Base-by-base conservation (phyloP, 2,329 filamentous ascomycete genomes). In the Passalora sequoiae region DNA sequence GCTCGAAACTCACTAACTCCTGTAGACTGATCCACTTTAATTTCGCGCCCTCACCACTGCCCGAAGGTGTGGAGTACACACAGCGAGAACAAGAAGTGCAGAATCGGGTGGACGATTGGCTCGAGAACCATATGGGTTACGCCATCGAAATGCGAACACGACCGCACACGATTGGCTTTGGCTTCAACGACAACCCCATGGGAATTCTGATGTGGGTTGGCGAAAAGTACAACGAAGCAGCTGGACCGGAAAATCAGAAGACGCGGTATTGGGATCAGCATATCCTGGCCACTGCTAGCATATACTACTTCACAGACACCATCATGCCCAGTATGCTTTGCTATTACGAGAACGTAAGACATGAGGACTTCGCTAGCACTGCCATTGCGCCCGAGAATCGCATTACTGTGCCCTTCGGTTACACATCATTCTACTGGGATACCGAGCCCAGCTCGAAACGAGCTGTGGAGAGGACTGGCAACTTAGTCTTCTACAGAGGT, bases 131-230 rank as follows among this genome's bases (percentile, higher is more conserved):
- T 40, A 67, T 69, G 59, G 64, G 62, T 3, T 70, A 69, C 48
- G 67, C 67, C 5, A 31, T 49, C n/a, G 37, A 35, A 19, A 49
- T 49, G 46, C 42, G 46, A 66, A 69, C 66, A 10, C 54, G 66
- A 16, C 69, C 69, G 9, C 67, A 69, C 37, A 71, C 68, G 0
- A 68, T 72, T 16, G 66, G 67, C 2, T 60, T 68, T 15, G 65
- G 62, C 9, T 61, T 69, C 44, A 62, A 69, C 20, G 69, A 71
- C 44, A 69, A 66, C 33, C 69, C 67, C 0, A 57, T 72, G 12
- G 69, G 69, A 0, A 66, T 69, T 24, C 57, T 71, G 53, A 65
- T 66, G 39, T 71, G 66, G 55, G 60, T 71, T 1, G 69, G 66
- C 1, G 66, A 71, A 46, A 70, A 72, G 51, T 67, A 67, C 45